These are phyloP conservation scores for Wickerhamiella allomyrinae DNA, from an alignment of 805 yeast species.

Conservation along the genomic window DNA sequence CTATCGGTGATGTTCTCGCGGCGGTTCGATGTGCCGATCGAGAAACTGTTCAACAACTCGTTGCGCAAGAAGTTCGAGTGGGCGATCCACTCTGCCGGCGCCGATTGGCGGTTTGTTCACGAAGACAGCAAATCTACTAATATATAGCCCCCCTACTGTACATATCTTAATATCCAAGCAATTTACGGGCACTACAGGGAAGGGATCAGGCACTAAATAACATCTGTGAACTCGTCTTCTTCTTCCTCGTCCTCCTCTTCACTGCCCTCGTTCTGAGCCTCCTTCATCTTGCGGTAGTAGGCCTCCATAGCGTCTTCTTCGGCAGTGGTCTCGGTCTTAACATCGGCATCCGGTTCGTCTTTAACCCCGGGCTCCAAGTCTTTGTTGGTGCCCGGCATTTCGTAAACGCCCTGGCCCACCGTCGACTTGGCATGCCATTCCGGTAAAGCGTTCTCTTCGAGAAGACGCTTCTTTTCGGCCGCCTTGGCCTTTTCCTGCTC, in stretches of 20 bases:
- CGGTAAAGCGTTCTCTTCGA: slow-evolving; percentile 89
- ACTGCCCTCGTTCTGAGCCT: slow-evolving; percentile 6
- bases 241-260: slow-evolving; percentile 18
- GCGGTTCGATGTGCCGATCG: slow-evolving; percentile 77
- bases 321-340: slow-evolving; percentile 3
- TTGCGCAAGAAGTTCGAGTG: slow-evolving; percentile 84
- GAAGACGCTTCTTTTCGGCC: slow-evolving; percentile 52
- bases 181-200: too few species aligned
- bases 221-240: slow-evolving; percentile 19
- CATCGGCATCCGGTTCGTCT: background rate
- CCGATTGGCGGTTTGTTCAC: slow-evolving; percentile 64
- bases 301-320: slow-evolving; percentile 18
- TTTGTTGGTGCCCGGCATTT: background rate
- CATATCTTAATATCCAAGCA: background rate
- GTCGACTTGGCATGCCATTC: slow-evolving; percentile 92
- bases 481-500: slow-evolving; percentile 50
- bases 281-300: slow-evolving; percentile 18
- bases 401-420: slow-evolving; percentile 37
- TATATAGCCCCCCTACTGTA: background rate
- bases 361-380: background rate
- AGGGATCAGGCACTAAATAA: slow-evolving; percentile 5
- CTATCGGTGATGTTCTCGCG: slow-evolving; percentile 80
- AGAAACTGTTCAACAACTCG: slow-evolving; percentile 81
- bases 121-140: background rate
- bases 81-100: slow-evolving; percentile 89